Base-by-base conservation (phyloP, 345 rosid genomes). In the Eucalyptus cloeziana region DNA sequence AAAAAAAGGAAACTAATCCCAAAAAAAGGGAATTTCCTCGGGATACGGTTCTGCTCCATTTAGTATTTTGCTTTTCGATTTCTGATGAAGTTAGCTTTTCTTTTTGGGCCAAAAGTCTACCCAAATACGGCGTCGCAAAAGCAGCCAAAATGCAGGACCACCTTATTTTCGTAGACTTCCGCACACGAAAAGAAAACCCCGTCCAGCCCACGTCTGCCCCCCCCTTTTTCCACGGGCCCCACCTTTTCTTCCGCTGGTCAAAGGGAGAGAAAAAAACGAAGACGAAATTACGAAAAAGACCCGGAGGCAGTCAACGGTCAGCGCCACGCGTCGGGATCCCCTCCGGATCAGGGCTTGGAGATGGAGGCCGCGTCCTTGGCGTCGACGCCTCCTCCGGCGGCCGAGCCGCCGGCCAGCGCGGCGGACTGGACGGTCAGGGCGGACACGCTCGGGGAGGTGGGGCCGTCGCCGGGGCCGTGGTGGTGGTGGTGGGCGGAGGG, bases 401-500 rank as follows among this genome's bases (percentile, higher is more conserved):
- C 92, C 49, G 90, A 91, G 50, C 91, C 94, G 92, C 93, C 94
- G 64, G 93, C 94, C 87, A 92, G 56, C 7, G 93, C 89, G 80
- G 94, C 94, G 4, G 98, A 96, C 90, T 97, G 99, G 64, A 93
- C 94, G 33, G 98, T 95, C 94, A 95, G 91, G 19, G 91, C 97
- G 43, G 99, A 97, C 92, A 95, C 86, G 92, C 94, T 95, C 4
- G 99, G 98, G 4, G 99, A 96, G 89, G 95, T 87, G 12, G 97
- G 96, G 7, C 94, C 95, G 21, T 93, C 95, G 1, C 94, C 94
- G 88, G 90, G 91, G 37, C 96, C 94, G 49, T 91, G 89, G 45
- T 58, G 89, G 33, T 52, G 90, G 89, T 94, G 92, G 67, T 10
- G 67, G 89, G 87, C 94, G 92, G 90, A 83, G 71, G 45, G 76